phyloP scores from a whole-genome alignment of 1,284 basidiomycete species.

The Singerocomus inundabilis region DNA sequence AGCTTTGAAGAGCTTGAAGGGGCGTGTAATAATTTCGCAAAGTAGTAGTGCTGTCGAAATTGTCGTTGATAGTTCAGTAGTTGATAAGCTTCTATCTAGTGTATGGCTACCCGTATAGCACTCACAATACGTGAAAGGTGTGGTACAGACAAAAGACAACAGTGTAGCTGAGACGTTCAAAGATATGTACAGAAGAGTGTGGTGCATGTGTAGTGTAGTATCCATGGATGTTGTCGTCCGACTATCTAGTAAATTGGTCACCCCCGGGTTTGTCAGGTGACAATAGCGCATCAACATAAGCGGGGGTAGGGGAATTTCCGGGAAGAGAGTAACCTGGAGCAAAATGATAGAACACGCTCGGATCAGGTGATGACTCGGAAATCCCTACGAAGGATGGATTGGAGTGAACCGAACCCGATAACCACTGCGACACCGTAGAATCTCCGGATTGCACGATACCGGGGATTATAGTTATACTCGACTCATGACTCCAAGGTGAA shows the following conservation, averaged over 20 bases:
- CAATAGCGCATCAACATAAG: constrained; percentile 3
- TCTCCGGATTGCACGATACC: background rate
- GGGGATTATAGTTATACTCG: background rate
- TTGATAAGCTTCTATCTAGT: background rate
- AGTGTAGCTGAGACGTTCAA: background rate
- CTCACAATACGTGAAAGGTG: background rate
- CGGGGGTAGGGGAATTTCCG: background rate
- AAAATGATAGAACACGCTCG: background rate
- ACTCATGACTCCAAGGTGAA: constrained; percentile 2
- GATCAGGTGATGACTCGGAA: background rate
- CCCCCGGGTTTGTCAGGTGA: constrained; percentile 4
- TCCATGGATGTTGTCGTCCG: background rate
- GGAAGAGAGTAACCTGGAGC: constrained; percentile 10
- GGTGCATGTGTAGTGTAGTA: background rate
- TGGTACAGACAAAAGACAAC: constrained; percentile 1
- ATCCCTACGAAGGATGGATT: background rate
- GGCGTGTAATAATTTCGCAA: background rate
- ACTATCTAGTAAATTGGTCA: constrained; percentile 1
- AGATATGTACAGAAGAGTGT: constrained; percentile 1
- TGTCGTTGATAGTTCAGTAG: background rate
- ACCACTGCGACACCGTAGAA: constrained; percentile 7
- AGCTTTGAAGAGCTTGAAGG: constrained; percentile 2
- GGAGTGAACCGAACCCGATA: background rate
- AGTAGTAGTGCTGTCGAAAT: background rate
- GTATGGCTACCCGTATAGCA: background rate